Conservation (phyloP, 352 stramenopile species). For the Globisporangium radiosum region DNA sequence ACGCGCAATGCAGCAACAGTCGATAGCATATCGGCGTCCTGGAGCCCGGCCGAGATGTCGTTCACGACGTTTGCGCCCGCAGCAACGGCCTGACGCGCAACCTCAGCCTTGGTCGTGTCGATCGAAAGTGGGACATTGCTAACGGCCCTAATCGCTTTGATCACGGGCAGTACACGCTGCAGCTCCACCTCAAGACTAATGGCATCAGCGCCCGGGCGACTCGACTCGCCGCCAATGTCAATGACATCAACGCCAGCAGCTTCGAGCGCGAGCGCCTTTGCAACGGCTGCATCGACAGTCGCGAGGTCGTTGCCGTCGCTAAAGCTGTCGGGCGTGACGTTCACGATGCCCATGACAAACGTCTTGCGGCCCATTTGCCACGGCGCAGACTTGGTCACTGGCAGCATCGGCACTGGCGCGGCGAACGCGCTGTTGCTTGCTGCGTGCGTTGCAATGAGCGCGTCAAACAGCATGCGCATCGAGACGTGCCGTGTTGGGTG, state of each 20-base stretch:
- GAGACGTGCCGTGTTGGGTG: constrained; percentile 76
- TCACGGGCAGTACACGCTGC: constrained; percentile 89
- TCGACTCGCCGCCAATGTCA: constrained; percentile 98
- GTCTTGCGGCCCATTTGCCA: constrained; percentile 59
- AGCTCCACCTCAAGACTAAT: constrained; percentile 90
- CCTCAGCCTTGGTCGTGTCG: constrained; percentile 92
- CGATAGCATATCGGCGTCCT: constrained; percentile 90
- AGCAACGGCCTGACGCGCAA: constrained; percentile 86
- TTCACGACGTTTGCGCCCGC: constrained; percentile 97
- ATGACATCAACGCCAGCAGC: constrained; percentile 91
- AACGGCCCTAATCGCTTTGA: constrained; percentile 79
- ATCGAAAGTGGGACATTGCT: constrained; percentile 91
- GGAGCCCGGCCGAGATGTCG: constrained; percentile 93
- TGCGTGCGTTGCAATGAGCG: constrained; percentile 19
- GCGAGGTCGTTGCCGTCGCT: constrained; percentile 60
- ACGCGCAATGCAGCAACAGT: constrained; percentile 84
- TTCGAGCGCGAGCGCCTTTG: constrained; percentile 86
- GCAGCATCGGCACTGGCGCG: constrained; percentile 45
- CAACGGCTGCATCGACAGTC: constrained; percentile 54
- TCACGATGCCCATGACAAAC: constrained; percentile 97
- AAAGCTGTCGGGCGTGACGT: constrained; percentile 99
- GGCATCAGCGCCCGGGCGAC: constrained; percentile 90
- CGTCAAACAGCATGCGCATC: constrained; percentile 65
- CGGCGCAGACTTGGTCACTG: constrained; percentile 30
- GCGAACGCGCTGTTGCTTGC: constrained; percentile 17